A percentile compares a stretch with the other conserved stretches of the same genome.
These are phyloP conservation scores for Fusarium austroafricanum DNA, from an alignment of 2,329 filamentous ascomycete genomes.

Conservation along the genomic window DNA sequence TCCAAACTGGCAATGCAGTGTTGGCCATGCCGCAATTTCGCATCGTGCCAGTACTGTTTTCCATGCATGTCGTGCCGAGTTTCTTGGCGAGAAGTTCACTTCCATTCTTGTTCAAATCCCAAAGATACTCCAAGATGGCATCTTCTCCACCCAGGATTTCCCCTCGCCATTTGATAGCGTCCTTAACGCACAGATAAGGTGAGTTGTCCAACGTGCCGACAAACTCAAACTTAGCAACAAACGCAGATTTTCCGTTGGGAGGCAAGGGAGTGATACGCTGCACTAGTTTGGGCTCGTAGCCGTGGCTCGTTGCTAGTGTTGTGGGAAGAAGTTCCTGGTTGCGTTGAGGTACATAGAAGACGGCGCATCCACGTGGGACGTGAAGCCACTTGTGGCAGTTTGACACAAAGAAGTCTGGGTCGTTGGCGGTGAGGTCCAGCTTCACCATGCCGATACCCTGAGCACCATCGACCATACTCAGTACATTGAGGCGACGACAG, in stretches of 20 bases:
- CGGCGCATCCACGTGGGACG: constrained; percentile 80
- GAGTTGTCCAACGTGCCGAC: constrained; percentile 80
- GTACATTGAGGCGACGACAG: constrained; percentile 74
- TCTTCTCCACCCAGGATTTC: constrained; percentile 79
- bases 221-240: constrained; percentile 79
- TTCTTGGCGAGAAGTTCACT: constrained; percentile 69
- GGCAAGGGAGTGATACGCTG: constrained; percentile 57
- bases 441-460: constrained; percentile 85
- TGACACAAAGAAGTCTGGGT: constrained; percentile 87
- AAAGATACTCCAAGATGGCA: constrained; percentile 72
- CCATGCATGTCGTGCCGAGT: constrained; percentile 77
- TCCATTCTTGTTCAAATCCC: constrained; percentile 71
- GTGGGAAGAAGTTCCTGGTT: constrained; percentile 82
- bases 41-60: constrained; percentile 72
- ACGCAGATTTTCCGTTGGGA: constrained; percentile 63
- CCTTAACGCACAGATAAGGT: constrained; percentile 77
- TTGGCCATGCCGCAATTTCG: constrained; percentile 78
- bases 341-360: constrained; percentile 80
- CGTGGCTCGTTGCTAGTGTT: constrained; percentile 83
- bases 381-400: constrained; percentile 95
- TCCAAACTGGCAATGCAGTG: constrained; percentile 74
- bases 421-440: constrained; percentile 72
- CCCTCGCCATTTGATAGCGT: constrained; percentile 77
- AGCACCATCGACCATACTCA: constrained; percentile 85
- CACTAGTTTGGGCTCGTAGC: constrained; percentile 67